phyloP scores from a whole-genome alignment of 768 basidiomycete genomes.

The Amanita molliuscula region DNA sequence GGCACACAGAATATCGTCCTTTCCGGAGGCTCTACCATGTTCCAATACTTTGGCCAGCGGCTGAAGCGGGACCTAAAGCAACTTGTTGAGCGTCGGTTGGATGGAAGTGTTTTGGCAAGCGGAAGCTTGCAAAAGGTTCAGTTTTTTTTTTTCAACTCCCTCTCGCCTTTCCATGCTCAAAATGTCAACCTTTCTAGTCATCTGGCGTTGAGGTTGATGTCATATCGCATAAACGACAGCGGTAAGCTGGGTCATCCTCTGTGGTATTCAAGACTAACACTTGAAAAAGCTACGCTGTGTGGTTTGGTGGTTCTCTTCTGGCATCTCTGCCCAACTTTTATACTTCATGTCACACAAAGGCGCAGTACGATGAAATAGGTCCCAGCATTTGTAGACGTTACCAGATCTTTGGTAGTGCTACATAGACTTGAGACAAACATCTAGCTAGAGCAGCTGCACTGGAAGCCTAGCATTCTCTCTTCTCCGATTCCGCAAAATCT shows the following conservation, averaged over 20 bases:
- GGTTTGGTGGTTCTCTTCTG: conserved; percentile 94
- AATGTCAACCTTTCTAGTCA: conserved; percentile 44
- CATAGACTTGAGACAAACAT: conserved; percentile 25
- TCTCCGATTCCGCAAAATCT: conserved; percentile 74
- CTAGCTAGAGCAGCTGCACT: conserved; percentile 89
- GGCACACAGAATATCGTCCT: conserved; percentile 84
- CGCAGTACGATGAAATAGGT: conserved; percentile 89
- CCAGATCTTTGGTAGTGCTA: conserved; percentile 88
- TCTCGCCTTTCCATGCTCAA: background rate
- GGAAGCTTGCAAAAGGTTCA: conserved; percentile 69
- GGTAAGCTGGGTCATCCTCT: conserved; percentile 31
- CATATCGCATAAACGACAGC: conserved; percentile 95
- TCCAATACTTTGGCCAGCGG: conserved; percentile 96
- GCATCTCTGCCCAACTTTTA: conserved; percentile 96
- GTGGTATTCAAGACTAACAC: conserved; percentile 7
- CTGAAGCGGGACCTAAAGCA: conserved; percentile 94
- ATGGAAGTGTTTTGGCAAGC: conserved; percentile 61
- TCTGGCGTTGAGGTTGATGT: conserved; percentile 97
- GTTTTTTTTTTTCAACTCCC: conserved; percentile 3
- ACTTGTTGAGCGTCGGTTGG: conserved; percentile 83
- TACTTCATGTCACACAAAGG: conserved; percentile 87
- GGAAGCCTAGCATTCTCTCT: conserved; percentile 73
- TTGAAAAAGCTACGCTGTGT: conserved; percentile 71
- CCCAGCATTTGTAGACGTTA: conserved; percentile 89
- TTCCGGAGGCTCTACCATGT: conserved; percentile 98